Evolutionary conservation across 2,329 filamentous ascomycete species (phyloP).

Genomic region (Ophiostoma fasciatum): DNA sequence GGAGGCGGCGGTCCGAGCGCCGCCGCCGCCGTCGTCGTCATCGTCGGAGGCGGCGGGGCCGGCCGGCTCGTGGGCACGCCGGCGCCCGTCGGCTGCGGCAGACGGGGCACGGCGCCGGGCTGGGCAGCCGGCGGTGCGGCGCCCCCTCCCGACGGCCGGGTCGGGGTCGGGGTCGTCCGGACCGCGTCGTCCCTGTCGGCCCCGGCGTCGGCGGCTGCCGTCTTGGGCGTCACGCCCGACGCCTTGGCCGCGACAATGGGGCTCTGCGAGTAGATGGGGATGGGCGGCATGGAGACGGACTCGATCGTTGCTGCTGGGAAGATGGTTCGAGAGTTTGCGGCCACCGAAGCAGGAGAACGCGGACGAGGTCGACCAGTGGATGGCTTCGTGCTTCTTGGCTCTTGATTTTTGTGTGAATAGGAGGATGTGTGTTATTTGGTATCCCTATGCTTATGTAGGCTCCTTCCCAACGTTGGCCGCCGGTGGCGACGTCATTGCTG

Average conservation of each 20-base stretch:
- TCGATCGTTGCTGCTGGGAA: too few relatives aligned
- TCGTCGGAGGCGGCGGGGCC: slow-evolving; percentile 23
- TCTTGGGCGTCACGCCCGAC: slow-evolving; percentile 32
- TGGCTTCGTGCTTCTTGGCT: too few relatives aligned
- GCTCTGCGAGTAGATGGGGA: slow-evolving; percentile 43
- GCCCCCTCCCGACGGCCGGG: slow-evolving; percentile 1
- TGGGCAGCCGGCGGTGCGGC: slow-evolving; percentile 25
- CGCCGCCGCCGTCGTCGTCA: slow-evolving; percentile 22
- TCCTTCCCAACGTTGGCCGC: too few relatives aligned
- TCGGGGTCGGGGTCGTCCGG: slow-evolving; percentile 2
- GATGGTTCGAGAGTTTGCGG: too few relatives aligned
- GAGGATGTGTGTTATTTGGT: too few relatives aligned
- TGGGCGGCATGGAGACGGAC: slow-evolving; percentile 35
- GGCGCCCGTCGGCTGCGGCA: slow-evolving; percentile 28
- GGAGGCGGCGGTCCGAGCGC: slow-evolving; percentile 32
- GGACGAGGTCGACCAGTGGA: too few relatives aligned
- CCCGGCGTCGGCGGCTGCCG: slow-evolving; percentile 13
- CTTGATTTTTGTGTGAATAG: too few relatives aligned
- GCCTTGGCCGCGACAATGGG: slow-evolving; percentile 44
- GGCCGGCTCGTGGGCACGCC: slow-evolving; percentile 10
- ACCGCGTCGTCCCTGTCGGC: too few relatives aligned
- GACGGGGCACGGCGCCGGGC: slow-evolving; percentile 30
- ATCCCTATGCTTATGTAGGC: too few relatives aligned
- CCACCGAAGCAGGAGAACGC: too few relatives aligned
- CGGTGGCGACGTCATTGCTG: slow-evolving; percentile 9